Conservation (phyloP, 495 filamentous ascomycete species). For the Trichoderma orchidacearum region DNA sequence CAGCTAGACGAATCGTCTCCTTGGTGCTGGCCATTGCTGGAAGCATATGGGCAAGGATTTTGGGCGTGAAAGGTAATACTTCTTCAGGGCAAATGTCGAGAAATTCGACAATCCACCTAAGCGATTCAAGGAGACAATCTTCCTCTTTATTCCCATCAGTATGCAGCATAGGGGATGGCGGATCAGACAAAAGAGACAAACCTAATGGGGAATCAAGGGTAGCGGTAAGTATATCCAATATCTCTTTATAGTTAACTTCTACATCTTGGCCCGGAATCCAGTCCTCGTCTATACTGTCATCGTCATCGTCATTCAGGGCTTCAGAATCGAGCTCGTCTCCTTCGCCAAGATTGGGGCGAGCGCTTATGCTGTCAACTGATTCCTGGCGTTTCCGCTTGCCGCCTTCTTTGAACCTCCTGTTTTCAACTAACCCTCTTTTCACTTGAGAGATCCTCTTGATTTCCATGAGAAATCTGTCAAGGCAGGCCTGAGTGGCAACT, state of each 20-base stretch:
- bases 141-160: slow-evolving; percentile 43
- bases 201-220: slow-evolving; percentile 77
- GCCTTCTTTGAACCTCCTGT: slow-evolving; percentile 54
- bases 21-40: slow-evolving; percentile 89
- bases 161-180: slow-evolving; percentile 8
- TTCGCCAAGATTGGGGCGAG: slow-evolving; percentile 23
- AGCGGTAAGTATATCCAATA: slow-evolving; percentile 80
- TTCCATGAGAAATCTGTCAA: slow-evolving; percentile 88
- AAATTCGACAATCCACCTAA: slow-evolving; percentile 93
- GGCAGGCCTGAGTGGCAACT: slow-evolving; percentile 71
- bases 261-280: slow-evolving; percentile 98
- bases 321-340: slow-evolving; percentile 43
- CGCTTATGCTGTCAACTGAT: slow-evolving; percentile 49
- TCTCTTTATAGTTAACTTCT: slow-evolving; percentile 81
- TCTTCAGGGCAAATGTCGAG: slow-evolving; percentile 97
- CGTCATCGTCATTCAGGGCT: slow-evolving; percentile 47
- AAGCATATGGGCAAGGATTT: slow-evolving; percentile 79
- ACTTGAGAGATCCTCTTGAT: slow-evolving; percentile 89
- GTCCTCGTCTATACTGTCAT: slow-evolving; percentile 60
- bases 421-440: slow-evolving; percentile 85
- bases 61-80: slow-evolving; percentile 88
- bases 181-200: slow-evolving; percentile 19
- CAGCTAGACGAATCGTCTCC: slow-evolving; percentile 77
- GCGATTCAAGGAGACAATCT: slow-evolving; percentile 76
- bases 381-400: slow-evolving; percentile 51